phyloP scores from a whole-genome alignment of 2,329 filamentous ascomycete species.

The Calonectria fujianensis region DNA sequence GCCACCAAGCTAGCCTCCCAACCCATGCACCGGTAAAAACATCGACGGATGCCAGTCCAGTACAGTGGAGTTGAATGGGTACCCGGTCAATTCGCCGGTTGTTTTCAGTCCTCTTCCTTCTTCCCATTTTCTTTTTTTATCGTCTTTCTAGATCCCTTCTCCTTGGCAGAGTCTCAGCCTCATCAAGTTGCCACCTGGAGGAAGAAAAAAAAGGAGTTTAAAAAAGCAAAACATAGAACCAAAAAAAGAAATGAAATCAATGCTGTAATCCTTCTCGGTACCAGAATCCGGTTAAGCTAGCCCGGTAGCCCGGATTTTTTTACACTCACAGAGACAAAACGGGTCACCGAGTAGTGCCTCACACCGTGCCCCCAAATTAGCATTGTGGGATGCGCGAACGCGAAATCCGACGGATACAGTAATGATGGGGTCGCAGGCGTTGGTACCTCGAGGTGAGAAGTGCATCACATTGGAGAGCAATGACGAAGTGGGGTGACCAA shows the following conservation, averaged over 20 bases:
- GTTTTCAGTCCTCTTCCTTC: neutral
- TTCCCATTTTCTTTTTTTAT: constrained; percentile 15
- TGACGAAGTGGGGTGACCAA: constrained; percentile 22
- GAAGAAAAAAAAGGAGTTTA: neutral
- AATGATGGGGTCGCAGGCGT: constrained; percentile 8
- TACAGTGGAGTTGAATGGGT: constrained; percentile 23
- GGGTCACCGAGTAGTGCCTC: constrained; percentile 5
- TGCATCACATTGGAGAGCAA: constrained; percentile 4
- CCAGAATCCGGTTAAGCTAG: neutral
- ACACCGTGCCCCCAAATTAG: constrained; percentile 23
- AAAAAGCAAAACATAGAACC: neutral
- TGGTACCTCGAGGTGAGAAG: neutral
- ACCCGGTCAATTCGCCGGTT: constrained; percentile 14
- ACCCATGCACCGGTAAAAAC: constrained; percentile 28
- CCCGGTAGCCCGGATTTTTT: neutral
- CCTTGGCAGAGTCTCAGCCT: constrained; percentile 21
- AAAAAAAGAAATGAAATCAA: neutral
- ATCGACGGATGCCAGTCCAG: constrained; percentile 12
- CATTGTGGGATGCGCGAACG: constrained; percentile 12
- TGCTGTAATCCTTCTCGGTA: constrained; percentile 1
- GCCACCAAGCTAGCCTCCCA: constrained; percentile 21
- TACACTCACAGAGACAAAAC: neutral
- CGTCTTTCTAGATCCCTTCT: constrained; percentile 6
- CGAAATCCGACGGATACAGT: constrained; percentile 20
- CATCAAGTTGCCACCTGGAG: constrained; percentile 44